phyloP scores from a whole-genome alignment of 768 basidiomycete species.

The Mycena floridula region DNA sequence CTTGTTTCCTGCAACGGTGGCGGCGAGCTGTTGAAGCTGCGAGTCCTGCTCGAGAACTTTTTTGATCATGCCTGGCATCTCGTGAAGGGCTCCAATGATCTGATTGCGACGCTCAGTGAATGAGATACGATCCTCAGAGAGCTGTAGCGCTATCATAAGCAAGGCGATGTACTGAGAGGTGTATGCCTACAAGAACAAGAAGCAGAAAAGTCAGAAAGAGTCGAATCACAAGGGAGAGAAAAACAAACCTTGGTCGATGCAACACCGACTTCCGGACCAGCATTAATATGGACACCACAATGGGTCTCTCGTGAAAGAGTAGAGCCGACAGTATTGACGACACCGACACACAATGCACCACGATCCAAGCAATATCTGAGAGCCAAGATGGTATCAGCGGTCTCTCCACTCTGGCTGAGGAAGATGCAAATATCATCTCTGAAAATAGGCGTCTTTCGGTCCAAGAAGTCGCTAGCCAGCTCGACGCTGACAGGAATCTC shows the following conservation, averaged over 20 bases:
- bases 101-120: conserved; percentile 84
- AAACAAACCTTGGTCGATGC: conserved; percentile 86
- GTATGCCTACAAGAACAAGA: conserved; percentile 60
- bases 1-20: conserved; percentile 73
- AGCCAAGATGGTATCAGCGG: conserved; percentile 95
- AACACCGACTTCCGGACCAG: conserved; percentile 97
- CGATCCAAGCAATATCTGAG: conserved; percentile 95
- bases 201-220: conserved; percentile 4
- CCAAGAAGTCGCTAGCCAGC: conserved; percentile 96
- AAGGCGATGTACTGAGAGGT: conserved; percentile 99
- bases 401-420: conserved; percentile 97
- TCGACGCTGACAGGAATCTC: conserved; percentile 98
- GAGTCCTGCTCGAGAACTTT: conserved; percentile 77
- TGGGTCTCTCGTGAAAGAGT: conserved; percentile 98
- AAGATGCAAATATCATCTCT: conserved; percentile 96
- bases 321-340: conserved; percentile 98
- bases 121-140: conserved; percentile 95
- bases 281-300: conserved; percentile 99
- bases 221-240: neutral
- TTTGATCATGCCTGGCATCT: conserved; percentile 86
- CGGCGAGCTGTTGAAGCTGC: conserved; percentile 74
- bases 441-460: conserved; percentile 99
- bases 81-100: conserved; percentile 91
- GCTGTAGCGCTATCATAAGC: conserved; percentile 96
- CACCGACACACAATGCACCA: conserved; percentile 93